Conservation (phyloP, 1,284 basidiomycete species). For the Xerocomus amazonicus region DNA sequence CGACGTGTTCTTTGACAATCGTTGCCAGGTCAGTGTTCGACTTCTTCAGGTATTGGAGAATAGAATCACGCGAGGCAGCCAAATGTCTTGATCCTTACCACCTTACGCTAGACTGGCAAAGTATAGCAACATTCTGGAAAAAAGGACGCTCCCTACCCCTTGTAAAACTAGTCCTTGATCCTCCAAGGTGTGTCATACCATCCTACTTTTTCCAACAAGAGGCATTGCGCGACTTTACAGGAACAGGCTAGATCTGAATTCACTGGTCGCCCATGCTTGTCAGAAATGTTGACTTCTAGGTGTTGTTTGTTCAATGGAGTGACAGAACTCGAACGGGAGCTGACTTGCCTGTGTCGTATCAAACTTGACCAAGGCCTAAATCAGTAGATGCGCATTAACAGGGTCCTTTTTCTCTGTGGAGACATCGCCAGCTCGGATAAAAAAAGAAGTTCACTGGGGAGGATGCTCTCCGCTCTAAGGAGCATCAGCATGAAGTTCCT, state of each 20-base stretch:
- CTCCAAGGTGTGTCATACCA: constrained; percentile 66
- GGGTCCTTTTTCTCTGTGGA: constrained; percentile 46
- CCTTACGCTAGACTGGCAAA: too few species aligned
- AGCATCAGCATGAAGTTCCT: neutral
- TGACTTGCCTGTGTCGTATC: constrained; percentile 62
- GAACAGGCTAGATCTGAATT: constrained; percentile 35
- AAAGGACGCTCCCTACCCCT: constrained; percentile 8
- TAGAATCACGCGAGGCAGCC: too few species aligned
- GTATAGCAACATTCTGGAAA: too few species aligned
- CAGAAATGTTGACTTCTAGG: constrained; percentile 34
- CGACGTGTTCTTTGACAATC: too few species aligned
- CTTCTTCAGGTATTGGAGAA: too few species aligned
- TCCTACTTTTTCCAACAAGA: constrained; percentile 67
- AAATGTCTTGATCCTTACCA: too few species aligned
- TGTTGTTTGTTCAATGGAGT: neutral
- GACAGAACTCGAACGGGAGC: neutral
- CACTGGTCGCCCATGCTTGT: constrained; percentile 40
- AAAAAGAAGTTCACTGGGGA: constrained; percentile 46
- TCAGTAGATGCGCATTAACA: constrained; percentile 51
- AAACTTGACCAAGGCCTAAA: constrained; percentile 65
- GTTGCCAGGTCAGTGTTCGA: too few species aligned
- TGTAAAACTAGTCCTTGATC: constrained; percentile 38
- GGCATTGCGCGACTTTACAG: constrained; percentile 62
- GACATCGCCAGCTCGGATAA: constrained; percentile 53
- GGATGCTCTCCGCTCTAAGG: constrained; percentile 11